Conservation (phyloP, 345 rosid genomes). For the Litchi chinensis region DNA sequence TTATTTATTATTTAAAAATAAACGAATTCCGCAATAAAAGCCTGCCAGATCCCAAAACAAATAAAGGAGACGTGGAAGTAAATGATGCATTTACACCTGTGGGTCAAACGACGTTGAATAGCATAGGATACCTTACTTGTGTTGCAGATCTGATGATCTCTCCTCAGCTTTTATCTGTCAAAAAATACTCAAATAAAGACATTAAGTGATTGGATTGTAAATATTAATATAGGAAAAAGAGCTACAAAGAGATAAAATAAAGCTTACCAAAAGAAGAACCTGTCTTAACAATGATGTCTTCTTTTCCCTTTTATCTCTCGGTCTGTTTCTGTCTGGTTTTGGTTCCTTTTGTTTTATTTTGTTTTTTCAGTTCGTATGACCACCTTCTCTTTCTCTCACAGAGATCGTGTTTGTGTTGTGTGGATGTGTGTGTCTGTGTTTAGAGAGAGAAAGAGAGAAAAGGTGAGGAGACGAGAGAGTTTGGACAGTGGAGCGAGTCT, state of each 20-base stretch:
- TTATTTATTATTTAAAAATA: background rate
- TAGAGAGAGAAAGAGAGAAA: constrained; percentile 5
- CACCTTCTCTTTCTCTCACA: too few relatives aligned
- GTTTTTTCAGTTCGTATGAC: background rate
- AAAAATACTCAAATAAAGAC: background rate
- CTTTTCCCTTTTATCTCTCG: background rate
- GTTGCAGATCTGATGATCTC: background rate
- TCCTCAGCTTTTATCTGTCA: background rate
- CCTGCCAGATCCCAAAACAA: constrained; percentile 5
- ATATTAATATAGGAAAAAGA: background rate
- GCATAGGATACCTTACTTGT: constrained; percentile 33
- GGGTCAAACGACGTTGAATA: background rate
- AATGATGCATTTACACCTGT: background rate
- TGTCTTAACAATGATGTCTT: background rate
- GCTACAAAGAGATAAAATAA: background rate
- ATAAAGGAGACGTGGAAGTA: background rate
- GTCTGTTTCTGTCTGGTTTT: background rate
- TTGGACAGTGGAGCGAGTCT: constrained; percentile 21
- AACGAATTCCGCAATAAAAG: too few relatives aligned
- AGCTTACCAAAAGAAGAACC: background rate
- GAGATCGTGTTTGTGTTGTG: background rate
- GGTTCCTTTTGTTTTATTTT: background rate
- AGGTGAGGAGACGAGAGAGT: background rate
- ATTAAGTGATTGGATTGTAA: background rate
- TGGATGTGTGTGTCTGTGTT: background rate